These are phyloP conservation scores for Teratosphaeria nubilosa DNA, from an alignment of 2,329 filamentous ascomycete genomes.

Conservation along the genomic window DNA sequence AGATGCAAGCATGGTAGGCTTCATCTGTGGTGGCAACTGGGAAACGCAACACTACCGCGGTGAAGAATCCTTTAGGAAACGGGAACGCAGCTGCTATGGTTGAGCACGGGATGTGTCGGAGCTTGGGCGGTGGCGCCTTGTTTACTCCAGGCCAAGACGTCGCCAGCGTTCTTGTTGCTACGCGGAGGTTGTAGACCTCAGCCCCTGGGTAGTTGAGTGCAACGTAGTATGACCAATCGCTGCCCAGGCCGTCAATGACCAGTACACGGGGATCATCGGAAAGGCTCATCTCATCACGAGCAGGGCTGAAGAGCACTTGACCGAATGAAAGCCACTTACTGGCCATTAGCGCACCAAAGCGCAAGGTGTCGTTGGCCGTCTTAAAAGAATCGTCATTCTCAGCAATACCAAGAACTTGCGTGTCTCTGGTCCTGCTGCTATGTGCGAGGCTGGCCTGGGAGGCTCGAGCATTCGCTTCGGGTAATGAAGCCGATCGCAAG, in stretches of 20 bases:
- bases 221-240: slow-evolving; percentile 82
- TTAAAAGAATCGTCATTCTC: slow-evolving; percentile 23
- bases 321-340: slow-evolving; percentile 84
- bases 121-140: slow-evolving; percentile 43
- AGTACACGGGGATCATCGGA: slow-evolving; percentile 55
- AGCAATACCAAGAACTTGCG: slow-evolving; percentile 43
- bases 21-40: slow-evolving; percentile 58
- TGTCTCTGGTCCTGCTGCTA: slow-evolving; percentile 36
- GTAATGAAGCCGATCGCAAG: slow-evolving; percentile 20
- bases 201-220: slow-evolving; percentile 68
- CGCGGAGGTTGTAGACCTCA: slow-evolving; percentile 62
- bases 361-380: slow-evolving; percentile 55
- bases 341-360: slow-evolving; percentile 72
- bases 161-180: slow-evolving; percentile 16
- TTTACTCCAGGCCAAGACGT: slow-evolving; percentile 13
- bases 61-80: slow-evolving; percentile 66
- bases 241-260: slow-evolving; percentile 75
- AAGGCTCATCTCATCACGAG: slow-evolving; percentile 58
- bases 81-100: slow-evolving; percentile 59
- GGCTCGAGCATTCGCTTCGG: slow-evolving; percentile 13
- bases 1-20: slow-evolving; percentile 60
- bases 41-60: slow-evolving; percentile 67
- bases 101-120: slow-evolving; percentile 62
- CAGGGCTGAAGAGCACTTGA: slow-evolving; percentile 71
- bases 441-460: slow-evolving; percentile 12